A percentile compares a stretch with the other conserved stretches of the same genome.
These are phyloP conservation scores for Komagataella populi DNA, from an alignment of 805 yeast genomes.

Conservation along the genomic window DNA sequence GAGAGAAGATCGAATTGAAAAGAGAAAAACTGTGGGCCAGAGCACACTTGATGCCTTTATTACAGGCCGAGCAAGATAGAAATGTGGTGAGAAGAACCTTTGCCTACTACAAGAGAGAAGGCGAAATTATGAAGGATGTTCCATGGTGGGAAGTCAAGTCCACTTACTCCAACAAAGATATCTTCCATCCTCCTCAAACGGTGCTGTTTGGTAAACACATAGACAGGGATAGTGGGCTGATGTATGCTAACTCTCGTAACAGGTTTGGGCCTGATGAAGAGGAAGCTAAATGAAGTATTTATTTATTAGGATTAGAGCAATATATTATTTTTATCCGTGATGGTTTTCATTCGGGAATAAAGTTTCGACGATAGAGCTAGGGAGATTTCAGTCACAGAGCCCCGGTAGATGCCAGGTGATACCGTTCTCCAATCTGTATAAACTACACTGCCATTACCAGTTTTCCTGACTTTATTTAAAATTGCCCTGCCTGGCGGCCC, in stretches of 20 bases:
- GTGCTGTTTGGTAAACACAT: constrained; percentile 20
- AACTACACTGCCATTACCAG: too few relatives aligned
- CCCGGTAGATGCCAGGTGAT: neutral
- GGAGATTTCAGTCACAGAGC: neutral
- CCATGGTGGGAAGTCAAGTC: constrained; percentile 47
- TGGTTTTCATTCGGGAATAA: neutral
- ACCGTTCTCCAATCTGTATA: too few relatives aligned
- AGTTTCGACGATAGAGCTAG: neutral
- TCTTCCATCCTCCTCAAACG: constrained; percentile 23
- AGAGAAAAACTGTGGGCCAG: constrained; percentile 75
- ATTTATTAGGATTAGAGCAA: neutral
- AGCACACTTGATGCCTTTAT: constrained; percentile 55
- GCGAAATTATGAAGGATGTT: constrained; percentile 47
- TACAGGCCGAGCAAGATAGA: constrained; percentile 76
- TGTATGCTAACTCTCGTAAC: constrained; percentile 17
- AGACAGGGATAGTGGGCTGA: constrained; percentile 14
- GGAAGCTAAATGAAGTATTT: neutral
- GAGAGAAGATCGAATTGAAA: constrained; percentile 61
- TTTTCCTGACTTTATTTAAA: too few relatives aligned
- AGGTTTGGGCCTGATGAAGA: constrained; percentile 7
- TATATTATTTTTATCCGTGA: neutral
- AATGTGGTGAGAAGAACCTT: constrained; percentile 58
- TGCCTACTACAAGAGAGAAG: constrained; percentile 58
- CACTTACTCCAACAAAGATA: constrained; percentile 19
- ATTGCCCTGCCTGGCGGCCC: neutral